Percentiles rank a stretch among this genome's conserved stretches.
Evolutionary conservation across 2,329 filamentous ascomycete species (phyloP).

Genomic region (Nemania serpens): DNA sequence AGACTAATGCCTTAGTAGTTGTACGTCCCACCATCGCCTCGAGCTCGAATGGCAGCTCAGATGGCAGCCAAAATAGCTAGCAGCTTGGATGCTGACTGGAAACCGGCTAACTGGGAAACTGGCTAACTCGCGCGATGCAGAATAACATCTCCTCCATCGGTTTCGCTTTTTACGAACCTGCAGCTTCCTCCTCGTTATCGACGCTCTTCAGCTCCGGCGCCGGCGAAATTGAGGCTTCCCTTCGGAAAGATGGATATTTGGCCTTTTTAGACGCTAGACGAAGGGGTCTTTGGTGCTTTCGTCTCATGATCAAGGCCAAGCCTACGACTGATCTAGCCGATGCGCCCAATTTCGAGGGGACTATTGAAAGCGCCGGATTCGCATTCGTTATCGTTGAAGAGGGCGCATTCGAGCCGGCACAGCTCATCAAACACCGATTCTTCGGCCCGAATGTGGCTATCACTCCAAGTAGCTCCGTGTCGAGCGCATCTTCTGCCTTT

Average conservation of each 20-base stretch:
- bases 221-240: slow-evolving; percentile 55
- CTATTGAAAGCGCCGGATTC: slow-evolving; percentile 51
- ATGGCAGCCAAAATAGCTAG: too few species aligned
- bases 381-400: slow-evolving; percentile 53
- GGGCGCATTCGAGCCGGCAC: slow-evolving; percentile 55
- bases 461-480: slow-evolving; percentile 53
- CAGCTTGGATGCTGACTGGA: too few species aligned
- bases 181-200: slow-evolving; percentile 47
- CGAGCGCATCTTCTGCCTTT: slow-evolving; percentile 45
- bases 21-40: slow-evolving; percentile 45
- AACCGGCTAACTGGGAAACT: slow-evolving; percentile 21
- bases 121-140: slow-evolving; percentile 41
- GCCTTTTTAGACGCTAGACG: slow-evolving; percentile 57
- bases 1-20: slow-evolving; percentile 64
- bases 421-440: slow-evolving; percentile 51
- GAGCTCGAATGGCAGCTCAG: background rate
- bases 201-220: slow-evolving; percentile 52
- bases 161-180: slow-evolving; percentile 59
- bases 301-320: slow-evolving; percentile 50
- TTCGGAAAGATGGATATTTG: slow-evolving; percentile 59
- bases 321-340: slow-evolving; percentile 31
- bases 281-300: slow-evolving; percentile 61
- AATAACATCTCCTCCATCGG: slow-evolving; percentile 60
- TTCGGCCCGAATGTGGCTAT: slow-evolving; percentile 47
- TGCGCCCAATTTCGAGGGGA: slow-evolving; percentile 43